phyloP scores from a whole-genome alignment of 2,329 filamentous ascomycete species.

The Diaporthe ampelina region DNA sequence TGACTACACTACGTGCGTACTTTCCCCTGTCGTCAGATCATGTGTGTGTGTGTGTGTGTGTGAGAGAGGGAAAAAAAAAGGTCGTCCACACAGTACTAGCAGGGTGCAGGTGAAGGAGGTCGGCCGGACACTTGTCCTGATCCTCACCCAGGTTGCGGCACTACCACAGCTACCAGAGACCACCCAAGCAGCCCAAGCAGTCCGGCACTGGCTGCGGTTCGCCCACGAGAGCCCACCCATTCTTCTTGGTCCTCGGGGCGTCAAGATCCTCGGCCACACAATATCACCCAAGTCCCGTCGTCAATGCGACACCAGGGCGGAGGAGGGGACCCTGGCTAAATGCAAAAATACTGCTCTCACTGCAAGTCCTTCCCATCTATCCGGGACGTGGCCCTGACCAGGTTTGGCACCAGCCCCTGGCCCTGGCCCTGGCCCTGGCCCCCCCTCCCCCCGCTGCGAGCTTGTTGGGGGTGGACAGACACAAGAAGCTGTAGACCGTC shows the following conservation, averaged over 20 bases:
- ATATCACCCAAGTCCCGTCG: conserved; percentile 18
- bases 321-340: conserved; percentile 34
- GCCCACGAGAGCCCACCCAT: conserved; percentile 1
- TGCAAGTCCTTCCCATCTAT: conserved; percentile 25
- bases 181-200: neutral
- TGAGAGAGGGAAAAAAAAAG: no score
- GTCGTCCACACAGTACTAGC: neutral
- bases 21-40: no score
- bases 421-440: neutral
- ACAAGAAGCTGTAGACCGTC: neutral
- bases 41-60: no score
- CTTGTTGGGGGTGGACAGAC: neutral
- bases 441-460: neutral
- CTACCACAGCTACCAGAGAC: neutral
- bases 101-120: neutral
- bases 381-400: conserved; percentile 24
- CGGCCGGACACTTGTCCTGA: conserved; percentile 25
- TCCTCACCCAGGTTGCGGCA: conserved; percentile 22
- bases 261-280: conserved; percentile 5
- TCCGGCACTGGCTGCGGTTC: conserved; percentile 16
- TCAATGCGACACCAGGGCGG: conserved; percentile 15
- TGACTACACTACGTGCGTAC: neutral
- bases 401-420: neutral
- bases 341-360: conserved; percentile 11
- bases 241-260: conserved; percentile 7